These are phyloP conservation scores for Lithocarpus polystachyus DNA, from an alignment of 306 rosid species.

Conservation along the genomic window DNA sequence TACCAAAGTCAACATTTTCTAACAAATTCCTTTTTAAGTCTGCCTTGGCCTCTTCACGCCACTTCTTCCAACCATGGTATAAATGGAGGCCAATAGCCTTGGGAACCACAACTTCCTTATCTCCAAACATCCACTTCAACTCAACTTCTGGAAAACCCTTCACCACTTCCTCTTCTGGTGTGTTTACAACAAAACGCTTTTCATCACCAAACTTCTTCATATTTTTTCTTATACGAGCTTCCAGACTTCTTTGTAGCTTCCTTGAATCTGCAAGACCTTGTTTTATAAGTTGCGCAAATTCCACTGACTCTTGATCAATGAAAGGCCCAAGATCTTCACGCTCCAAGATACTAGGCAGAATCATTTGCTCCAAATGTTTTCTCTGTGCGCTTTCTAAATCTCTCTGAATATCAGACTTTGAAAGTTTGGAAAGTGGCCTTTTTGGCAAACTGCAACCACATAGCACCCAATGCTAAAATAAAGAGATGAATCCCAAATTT, in stretches of 20 bases:
- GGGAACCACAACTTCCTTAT: constrained; percentile 78
- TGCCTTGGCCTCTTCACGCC: constrained; percentile 84
- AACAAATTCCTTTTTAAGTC: constrained; percentile 64
- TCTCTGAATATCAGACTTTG: constrained; percentile 63
- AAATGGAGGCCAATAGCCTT: constrained; percentile 73
- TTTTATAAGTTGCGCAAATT: constrained; percentile 56
- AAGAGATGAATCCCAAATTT: constrained; percentile 16
- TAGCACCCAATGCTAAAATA: constrained; percentile 33
- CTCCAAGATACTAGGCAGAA: constrained; percentile 73
- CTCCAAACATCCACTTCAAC: constrained; percentile 87
- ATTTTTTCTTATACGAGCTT: constrained; percentile 57
- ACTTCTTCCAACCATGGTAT: constrained; percentile 91
- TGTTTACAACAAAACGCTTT: constrained; percentile 44
- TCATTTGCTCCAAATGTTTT: constrained; percentile 61
- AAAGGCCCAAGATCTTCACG: constrained; percentile 55
- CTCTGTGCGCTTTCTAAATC: constrained; percentile 78
- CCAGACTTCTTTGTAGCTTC: constrained; percentile 59
- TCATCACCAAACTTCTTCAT: constrained; percentile 73
- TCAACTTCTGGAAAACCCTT: constrained; percentile 88
- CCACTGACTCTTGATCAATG: constrained; percentile 53
- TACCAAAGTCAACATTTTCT: constrained; percentile 61
- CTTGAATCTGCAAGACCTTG: constrained; percentile 72
- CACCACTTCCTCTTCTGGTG: constrained; percentile 77
- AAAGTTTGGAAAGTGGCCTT: constrained; percentile 53
- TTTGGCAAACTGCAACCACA: constrained; percentile 56